These are phyloP conservation scores for Parietaria judaica DNA, from an alignment of 306 rosid genomes.

Conservation along the genomic window DNA sequence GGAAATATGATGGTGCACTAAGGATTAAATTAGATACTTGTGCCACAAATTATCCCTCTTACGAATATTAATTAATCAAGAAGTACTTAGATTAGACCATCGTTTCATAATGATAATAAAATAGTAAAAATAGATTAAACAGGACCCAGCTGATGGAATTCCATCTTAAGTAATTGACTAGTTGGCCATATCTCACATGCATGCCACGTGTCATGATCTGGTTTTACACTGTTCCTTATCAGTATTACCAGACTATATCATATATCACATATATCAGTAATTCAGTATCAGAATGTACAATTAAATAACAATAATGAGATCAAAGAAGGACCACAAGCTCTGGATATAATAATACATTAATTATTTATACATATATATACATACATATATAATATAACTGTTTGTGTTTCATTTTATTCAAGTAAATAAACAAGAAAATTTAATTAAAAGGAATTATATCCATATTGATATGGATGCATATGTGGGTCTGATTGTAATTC, in stretches of 20 bases:
- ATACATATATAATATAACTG: constrained; percentile 1
- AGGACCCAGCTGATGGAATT: background rate
- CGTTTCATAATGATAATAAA: too few relatives aligned
- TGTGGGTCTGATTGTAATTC: constrained; percentile 38
- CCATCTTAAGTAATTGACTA: background rate
- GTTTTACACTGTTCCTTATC: constrained; percentile 14
- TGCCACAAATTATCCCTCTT: too few relatives aligned
- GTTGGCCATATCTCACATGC: constrained; percentile 26
- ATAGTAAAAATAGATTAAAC: too few relatives aligned
- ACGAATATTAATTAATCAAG: too few relatives aligned
- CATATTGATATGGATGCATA: constrained; percentile 39
- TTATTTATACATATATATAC: too few relatives aligned
- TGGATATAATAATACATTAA: background rate
- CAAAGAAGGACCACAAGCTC: background rate
- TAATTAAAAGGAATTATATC: background rate
- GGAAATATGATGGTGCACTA: too few relatives aligned
- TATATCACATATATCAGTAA: background rate
- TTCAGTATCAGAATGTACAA: background rate
- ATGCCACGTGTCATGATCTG: constrained; percentile 35
- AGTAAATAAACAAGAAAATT: constrained; percentile 20
- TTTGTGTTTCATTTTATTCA: constrained; percentile 20
- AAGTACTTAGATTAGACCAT: too few relatives aligned
- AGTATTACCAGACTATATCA: background rate
- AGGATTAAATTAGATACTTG: too few relatives aligned
- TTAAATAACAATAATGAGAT: background rate